Evolutionary conservation across 2,329 filamentous ascomycete genomes (phyloP), one percentile per base, ranked within the genome.

Genomic region (Ceratocystis variospora): DNA sequence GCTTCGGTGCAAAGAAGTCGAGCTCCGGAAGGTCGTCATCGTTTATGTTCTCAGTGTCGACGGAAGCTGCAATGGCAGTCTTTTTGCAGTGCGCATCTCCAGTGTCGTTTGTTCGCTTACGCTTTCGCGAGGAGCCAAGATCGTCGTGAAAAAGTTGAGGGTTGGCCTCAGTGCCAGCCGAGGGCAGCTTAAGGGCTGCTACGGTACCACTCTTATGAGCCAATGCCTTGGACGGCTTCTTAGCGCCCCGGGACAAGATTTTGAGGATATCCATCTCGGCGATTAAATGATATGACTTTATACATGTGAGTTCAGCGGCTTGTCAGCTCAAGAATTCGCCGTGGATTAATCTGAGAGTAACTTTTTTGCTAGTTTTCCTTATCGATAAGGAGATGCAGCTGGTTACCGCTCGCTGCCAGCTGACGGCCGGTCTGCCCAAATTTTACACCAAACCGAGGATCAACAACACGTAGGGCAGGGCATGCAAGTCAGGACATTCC

Each of bases 131-230:
- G 1, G 76, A 73, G 65, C 76, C 75, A 28, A 80, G 75, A 17
- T 79, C 73, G 72, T 86, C 83, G 75, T 86, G 81, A 75, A 83
- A 90, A 41, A 90, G 80, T 74, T 90, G 88, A 7, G 88, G 87
- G 71, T 87, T 87, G 55, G 81, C 76, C 69, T 78, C 78, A 25
- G 80, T 82, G 68, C 86, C 87, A 63, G 83, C 83, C 3, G 86
- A 89, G 5, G 87, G 87, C 41, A 88, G 77, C 66, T 79, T 81
- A 2, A 76, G 71, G 22, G 75, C 69, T 37, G 74, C 71, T 37
- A 71, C 71, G 37, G 74, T 72, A 50, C 69, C 70, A 44, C 68
- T 65, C 31, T 70, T 71, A 50, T 75, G 72, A 5, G 69, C 69
- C 12, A 73, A 68, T 19, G 72, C 71, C 67, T 76, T 79, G 4